These are phyloP conservation scores for Aspergillus pseudoglaucus DNA, from an alignment of 2,329 filamentous ascomycete genomes.

Conservation along the genomic window DNA sequence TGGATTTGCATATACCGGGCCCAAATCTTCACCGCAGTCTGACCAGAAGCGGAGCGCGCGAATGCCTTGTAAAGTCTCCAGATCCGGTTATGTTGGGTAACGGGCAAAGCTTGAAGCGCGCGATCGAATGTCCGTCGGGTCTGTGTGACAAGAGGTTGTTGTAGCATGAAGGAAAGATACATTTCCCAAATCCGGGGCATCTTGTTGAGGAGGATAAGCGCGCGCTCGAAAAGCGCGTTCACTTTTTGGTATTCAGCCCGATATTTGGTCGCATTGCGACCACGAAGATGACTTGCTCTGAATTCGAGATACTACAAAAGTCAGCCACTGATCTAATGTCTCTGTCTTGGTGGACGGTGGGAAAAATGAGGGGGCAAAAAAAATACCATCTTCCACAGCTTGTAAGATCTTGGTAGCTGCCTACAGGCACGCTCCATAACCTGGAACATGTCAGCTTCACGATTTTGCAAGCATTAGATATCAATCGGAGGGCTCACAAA, in stretches of 20 bases:
- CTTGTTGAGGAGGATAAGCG: conserved; percentile 90
- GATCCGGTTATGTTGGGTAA: conserved; percentile 92
- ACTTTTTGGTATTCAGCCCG: conserved; percentile 83
- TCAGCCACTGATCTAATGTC: conserved; percentile 12
- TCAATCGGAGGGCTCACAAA: conserved; percentile 44
- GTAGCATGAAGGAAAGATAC: conserved; percentile 84
- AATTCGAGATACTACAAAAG: conserved; percentile 69
- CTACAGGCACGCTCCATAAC: conserved; percentile 85
- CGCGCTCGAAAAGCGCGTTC: conserved; percentile 88
- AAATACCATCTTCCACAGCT: conserved; percentile 88
- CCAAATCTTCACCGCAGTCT: conserved; percentile 91
- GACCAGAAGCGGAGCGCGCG: conserved; percentile 80
- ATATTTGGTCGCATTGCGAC: conserved; percentile 75
- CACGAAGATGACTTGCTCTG: conserved; percentile 70
- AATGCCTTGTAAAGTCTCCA: conserved; percentile 90
- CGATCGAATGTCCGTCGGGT: conserved; percentile 87
- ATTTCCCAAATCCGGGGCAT: conserved; percentile 99
- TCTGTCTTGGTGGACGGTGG: conserved; percentile 2
- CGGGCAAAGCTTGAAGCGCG: conserved; percentile 80
- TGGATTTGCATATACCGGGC: conserved; percentile 94
- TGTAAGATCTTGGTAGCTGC: conserved; percentile 89
- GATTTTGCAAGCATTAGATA: neutral
- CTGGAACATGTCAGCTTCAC: conserved; percentile 19
- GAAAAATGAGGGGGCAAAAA: conserved; percentile 2
- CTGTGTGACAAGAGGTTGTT: conserved; percentile 83